phyloP scores from a whole-genome alignment of 2,329 filamentous ascomycete genomes.

The Stromatinia cepivora region DNA sequence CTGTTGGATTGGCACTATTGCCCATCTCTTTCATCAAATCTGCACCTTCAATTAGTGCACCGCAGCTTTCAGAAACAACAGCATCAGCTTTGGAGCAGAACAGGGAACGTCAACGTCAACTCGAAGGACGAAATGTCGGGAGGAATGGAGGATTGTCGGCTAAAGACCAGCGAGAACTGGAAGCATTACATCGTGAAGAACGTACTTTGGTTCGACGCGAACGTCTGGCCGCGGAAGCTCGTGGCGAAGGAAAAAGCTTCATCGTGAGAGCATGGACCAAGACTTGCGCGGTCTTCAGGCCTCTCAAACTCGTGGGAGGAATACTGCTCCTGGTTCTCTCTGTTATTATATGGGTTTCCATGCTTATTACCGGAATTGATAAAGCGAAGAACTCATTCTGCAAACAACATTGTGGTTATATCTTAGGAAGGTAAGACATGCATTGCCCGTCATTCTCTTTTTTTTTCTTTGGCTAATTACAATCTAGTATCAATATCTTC shows the following conservation, averaged over 20 bases:
- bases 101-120: constrained; percentile 85
- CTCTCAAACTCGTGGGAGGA: constrained; percentile 84
- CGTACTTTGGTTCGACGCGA: constrained; percentile 88
- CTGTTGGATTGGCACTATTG: constrained; percentile 81
- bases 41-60: constrained; percentile 80
- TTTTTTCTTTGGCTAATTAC: constrained; percentile 37
- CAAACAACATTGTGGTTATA: constrained; percentile 87
- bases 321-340: constrained; percentile 73
- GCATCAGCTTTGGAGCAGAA: constrained; percentile 82
- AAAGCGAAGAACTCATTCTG: constrained; percentile 95
- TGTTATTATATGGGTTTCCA: constrained; percentile 79
- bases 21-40: constrained; percentile 92
- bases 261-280: constrained; percentile 78
- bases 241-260: constrained; percentile 72
- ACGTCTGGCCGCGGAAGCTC: constrained; percentile 79
- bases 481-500: constrained; percentile 75
- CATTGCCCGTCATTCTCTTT: too few species aligned
- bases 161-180: constrained; percentile 86
- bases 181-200: constrained; percentile 84
- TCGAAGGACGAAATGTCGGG: constrained; percentile 81
- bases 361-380: constrained; percentile 94
- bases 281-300: constrained; percentile 77
- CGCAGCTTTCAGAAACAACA: constrained; percentile 74
- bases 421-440: constrained; percentile 59
- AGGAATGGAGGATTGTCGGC: constrained; percentile 72